phyloP scores from a whole-genome alignment of 1,284 basidiomycete genomes.

The Malassezia cuniculi region DNA sequence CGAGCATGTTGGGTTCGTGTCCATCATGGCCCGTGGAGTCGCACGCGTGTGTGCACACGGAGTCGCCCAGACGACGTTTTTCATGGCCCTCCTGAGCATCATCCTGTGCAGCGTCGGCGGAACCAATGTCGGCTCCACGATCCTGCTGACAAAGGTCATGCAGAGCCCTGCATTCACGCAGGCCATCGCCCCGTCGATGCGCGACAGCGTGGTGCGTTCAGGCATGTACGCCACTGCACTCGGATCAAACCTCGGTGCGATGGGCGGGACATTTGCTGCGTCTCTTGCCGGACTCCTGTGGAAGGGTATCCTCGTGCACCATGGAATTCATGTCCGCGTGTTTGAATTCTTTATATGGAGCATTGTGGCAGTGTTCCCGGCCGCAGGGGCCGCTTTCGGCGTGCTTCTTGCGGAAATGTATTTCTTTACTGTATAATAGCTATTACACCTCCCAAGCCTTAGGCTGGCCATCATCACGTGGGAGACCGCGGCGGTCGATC shows the following conservation, averaged over 20 bases:
- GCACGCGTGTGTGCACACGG: conserved; percentile 47
- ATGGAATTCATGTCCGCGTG: conserved; percentile 59
- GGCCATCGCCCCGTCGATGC: conserved; percentile 5
- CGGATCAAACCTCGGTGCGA: conserved; percentile 80
- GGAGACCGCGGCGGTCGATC: conserved; percentile 31
- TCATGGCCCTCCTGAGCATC: conserved; percentile 52
- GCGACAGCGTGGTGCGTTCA: conserved; percentile 31
- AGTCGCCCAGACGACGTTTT: conserved; percentile 48
- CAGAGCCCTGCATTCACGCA: conserved; percentile 40
- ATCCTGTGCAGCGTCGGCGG: conserved; percentile 75
- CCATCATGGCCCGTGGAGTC: conserved; percentile 66
- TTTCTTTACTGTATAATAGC: conserved; percentile 14
- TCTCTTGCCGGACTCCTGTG: conserved; percentile 82
- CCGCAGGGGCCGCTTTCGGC: conserved; percentile 34
- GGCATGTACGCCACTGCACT: conserved; percentile 57
- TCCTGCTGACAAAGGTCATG: conserved; percentile 62
- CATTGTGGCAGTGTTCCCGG: conserved; percentile 46
- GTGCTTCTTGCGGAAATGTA: conserved; percentile 39
- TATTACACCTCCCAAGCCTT: conserved; percentile 42
- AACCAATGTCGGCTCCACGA: conserved; percentile 91
- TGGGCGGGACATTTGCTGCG: conserved; percentile 77
- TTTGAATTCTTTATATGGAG: conserved; percentile 65
- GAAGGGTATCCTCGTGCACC: conserved; percentile 64
- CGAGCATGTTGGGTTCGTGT: conserved; percentile 76
- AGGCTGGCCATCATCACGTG: conserved; percentile 36